These are phyloP conservation scores for Dactylellina sp. DNA, from an alignment of 2,329 filamentous ascomycete species.

Conservation along the genomic window DNA sequence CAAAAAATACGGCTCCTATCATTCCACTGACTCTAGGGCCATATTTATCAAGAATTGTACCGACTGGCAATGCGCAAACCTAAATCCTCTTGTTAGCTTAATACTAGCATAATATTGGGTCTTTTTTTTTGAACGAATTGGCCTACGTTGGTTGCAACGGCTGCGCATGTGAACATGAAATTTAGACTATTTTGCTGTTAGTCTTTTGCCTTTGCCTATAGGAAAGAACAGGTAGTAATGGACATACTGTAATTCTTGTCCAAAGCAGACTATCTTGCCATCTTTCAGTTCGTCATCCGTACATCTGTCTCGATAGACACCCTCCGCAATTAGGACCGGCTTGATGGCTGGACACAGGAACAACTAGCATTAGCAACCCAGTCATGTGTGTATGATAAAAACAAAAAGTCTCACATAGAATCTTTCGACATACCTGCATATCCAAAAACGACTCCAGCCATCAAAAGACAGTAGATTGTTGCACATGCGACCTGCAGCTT, in stretches of 20 bases:
- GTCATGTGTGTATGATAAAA: constrained; percentile 30
- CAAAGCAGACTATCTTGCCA: constrained; percentile 69
- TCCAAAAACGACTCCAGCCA: constrained; percentile 83
- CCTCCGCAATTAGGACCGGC: constrained; percentile 79
- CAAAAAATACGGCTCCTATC: constrained; percentile 75
- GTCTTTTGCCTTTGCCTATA: constrained; percentile 41
- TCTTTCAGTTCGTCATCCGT: constrained; percentile 68
- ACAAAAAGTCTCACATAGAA: background rate
- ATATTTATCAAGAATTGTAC: constrained; percentile 83
- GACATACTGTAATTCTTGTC: constrained; percentile 69
- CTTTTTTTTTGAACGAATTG: background rate
- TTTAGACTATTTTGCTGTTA: constrained; percentile 77
- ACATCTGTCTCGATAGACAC: constrained; percentile 77
- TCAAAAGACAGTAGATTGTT: constrained; percentile 79
- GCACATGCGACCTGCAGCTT: constrained; percentile 74
- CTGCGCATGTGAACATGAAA: constrained; percentile 91
- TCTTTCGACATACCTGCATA: constrained; percentile 70
- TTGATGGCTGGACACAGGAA: constrained; percentile 72
- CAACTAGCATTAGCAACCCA: constrained; percentile 14
- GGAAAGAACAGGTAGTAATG: background rate
- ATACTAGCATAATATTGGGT: background rate
- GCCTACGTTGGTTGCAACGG: constrained; percentile 80
- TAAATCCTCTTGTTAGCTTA: constrained; percentile 10
- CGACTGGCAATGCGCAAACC: constrained; percentile 82
- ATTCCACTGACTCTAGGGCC: constrained; percentile 82